Percentiles rank a stretch among this genome's conserved stretches.
These are phyloP conservation scores for Pholiota microspora DNA, from an alignment of 768 basidiomycete species.

Conservation along the genomic window DNA sequence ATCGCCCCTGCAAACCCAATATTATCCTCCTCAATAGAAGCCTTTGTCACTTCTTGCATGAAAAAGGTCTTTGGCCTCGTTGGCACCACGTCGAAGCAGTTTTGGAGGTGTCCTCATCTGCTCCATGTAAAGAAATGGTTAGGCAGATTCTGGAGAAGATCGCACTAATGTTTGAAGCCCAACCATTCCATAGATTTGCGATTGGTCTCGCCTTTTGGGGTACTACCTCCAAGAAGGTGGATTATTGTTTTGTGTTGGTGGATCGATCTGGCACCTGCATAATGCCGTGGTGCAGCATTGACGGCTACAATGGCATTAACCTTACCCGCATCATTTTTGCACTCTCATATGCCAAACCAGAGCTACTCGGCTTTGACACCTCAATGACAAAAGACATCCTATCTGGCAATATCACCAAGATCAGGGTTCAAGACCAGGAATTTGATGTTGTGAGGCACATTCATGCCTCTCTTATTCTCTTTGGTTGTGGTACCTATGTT, in stretches of 20 bases:
- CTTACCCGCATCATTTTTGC: not conserved
- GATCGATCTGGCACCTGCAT: not conserved
- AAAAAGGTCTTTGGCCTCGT: no score
- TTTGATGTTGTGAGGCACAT: slow-evolving; percentile 2
- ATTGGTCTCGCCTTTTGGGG: not conserved
- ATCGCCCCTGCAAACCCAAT: no score
- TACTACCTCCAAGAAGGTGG: not conserved
- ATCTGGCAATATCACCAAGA: not conserved
- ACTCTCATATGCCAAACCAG: not conserved
- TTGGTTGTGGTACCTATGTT: slow-evolving; percentile 3
- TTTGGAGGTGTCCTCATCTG: not conserved
- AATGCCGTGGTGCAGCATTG: not conserved
- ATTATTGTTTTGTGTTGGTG: not conserved
- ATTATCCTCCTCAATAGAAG: no score
- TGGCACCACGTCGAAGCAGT: not conserved
- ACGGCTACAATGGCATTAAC: not conserved
- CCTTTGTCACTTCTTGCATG: no score
- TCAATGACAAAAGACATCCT: not conserved
- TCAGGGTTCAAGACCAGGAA: not conserved
- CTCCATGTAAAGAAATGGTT: not conserved
- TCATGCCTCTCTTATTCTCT: not conserved
- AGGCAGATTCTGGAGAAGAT: not conserved
- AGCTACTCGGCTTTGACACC: not conserved
- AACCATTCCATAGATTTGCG: not conserved
- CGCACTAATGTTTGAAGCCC: not conserved